Base-by-base conservation (phyloP, 371 early-diverging fungal genomes). In the Mycotypha africana region DNA sequence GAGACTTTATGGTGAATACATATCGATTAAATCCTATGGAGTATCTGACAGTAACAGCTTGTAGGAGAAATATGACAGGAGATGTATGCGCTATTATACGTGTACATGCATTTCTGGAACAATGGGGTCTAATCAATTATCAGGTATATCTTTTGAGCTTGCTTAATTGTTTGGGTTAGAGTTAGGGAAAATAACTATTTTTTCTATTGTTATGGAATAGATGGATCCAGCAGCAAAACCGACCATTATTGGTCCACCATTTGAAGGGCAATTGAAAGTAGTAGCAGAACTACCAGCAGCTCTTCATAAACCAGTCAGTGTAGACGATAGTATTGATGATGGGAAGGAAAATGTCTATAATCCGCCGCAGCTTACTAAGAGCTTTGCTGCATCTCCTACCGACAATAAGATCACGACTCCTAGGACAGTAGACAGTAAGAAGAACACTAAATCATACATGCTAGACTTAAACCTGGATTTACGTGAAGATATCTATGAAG, bases 71-170 rank as follows among this genome's bases (percentile, higher is more conserved):
- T 65, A 64, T 98, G 58, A 88, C 92, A 5, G 96, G 96, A 12
- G 99, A 98, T 76, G 95, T 99, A 2, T 94, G 96, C 56, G 84
- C 94, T 3, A 92, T 99, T 48, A 91, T 98, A 49, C 79, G 96
- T 17, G 92, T 99, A 1, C 97, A 98, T 66, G 89, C 95, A 4
- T 97, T 99, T 58, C 69, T 98, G 24, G 98, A 99, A 69, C 97
- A 98, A 67, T 99, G 99, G 99, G 98, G 98, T 0, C 70, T 99
- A 36, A 95, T 99, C 47, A 99, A 99, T 72, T 98, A 97, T 65
- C 97, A 97, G 81, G 94, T 93, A 64, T 42, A 28, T n/a, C n/a
- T n/a, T n/a, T n/a, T n/a, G n/a, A n/a, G n/a, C n/a, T n/a, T n/a
- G n/a, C n/a, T n/a, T n/a, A n/a, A n/a, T n/a, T n/a, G n/a, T n/a